Percentiles rank a stretch among this genome's conserved stretches.
Evolutionary conservation across 257 asterid genomes (phyloP).

Genomic region (Capsicum pubescens): DNA sequence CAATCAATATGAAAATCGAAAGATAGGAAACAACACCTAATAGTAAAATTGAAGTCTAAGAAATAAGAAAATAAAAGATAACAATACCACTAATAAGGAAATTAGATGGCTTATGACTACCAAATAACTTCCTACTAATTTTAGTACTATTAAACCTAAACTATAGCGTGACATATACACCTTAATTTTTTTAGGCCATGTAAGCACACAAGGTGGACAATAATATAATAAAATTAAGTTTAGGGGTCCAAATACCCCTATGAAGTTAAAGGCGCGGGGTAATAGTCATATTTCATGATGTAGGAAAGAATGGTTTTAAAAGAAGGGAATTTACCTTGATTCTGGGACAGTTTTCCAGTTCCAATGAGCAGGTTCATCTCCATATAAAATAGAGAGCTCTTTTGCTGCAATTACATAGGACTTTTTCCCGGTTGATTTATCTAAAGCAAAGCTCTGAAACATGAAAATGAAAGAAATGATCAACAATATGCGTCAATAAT

Average conservation of each 20-base stretch:
- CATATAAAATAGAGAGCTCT: conserved; percentile 38
- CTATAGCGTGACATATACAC: no score
- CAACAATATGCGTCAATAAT: background rate
- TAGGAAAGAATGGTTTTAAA: background rate
- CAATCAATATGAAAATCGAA: no score
- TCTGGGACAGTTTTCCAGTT: conserved; percentile 41
- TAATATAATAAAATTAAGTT: no score
- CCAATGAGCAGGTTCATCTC: conserved; percentile 41
- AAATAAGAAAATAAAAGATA: background rate
- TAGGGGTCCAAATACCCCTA: no score
- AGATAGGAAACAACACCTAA: no score
- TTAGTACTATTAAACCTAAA: no score
- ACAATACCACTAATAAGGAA: background rate
- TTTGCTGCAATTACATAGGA: conserved; percentile 42
- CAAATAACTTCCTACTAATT: background rate
- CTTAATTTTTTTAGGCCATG: no score
- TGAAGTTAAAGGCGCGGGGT: no score
- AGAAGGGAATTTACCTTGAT: conserved; percentile 34
- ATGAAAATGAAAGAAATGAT: background rate
- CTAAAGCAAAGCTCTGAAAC: conserved; percentile 45
- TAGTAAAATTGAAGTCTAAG: background rate
- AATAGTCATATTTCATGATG: no score
- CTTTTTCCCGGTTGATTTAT: conserved; percentile 38
- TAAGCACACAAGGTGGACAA: no score
- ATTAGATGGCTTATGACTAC: background rate